Percentiles rank a stretch among this genome's conserved stretches.
Conservation (phyloP, 352 stramenopile genomes). For the Globisporangium cederbergense region DNA sequence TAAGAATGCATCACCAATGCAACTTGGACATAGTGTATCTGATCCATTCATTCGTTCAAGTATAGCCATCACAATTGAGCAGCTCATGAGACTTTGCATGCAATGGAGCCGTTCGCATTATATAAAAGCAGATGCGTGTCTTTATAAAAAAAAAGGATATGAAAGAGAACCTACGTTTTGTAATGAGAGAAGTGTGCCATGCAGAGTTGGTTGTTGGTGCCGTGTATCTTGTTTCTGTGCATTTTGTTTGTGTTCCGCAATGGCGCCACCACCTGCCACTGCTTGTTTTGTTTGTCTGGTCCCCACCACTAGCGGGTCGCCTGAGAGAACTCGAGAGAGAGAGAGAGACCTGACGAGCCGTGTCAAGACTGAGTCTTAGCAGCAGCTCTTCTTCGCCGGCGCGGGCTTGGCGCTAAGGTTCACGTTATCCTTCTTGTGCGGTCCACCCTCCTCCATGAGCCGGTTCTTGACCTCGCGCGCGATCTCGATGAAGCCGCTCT, state of each 20-base stretch:
- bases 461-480: slow-evolving; percentile 88
- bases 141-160: slow-evolving; percentile 7
- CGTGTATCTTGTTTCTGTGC: slow-evolving; percentile 9
- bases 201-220: background rate
- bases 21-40: too few species aligned
- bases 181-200: slow-evolving; percentile 9
- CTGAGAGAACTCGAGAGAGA: background rate
- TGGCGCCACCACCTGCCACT: too few species aligned
- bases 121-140: background rate
- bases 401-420: slow-evolving; percentile 77
- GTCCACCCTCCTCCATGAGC: slow-evolving; percentile 84
- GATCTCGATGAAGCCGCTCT: slow-evolving; percentile 88
- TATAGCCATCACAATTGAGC: background rate
- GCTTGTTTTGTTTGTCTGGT: background rate
- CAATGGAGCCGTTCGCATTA: background rate
- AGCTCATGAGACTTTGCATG: background rate
- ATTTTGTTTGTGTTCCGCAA: background rate
- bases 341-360: too few species aligned
- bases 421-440: slow-evolving; percentile 83
- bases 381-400: slow-evolving; percentile 82
- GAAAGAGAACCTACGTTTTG: slow-evolving; percentile 6
- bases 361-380: slow-evolving; percentile 35
- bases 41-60: background rate
- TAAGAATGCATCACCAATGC: background rate
- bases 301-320: background rate